Evolutionary conservation across 345 rosid genomes (phyloP).

Genomic region (Ailanthus altissimus): DNA sequence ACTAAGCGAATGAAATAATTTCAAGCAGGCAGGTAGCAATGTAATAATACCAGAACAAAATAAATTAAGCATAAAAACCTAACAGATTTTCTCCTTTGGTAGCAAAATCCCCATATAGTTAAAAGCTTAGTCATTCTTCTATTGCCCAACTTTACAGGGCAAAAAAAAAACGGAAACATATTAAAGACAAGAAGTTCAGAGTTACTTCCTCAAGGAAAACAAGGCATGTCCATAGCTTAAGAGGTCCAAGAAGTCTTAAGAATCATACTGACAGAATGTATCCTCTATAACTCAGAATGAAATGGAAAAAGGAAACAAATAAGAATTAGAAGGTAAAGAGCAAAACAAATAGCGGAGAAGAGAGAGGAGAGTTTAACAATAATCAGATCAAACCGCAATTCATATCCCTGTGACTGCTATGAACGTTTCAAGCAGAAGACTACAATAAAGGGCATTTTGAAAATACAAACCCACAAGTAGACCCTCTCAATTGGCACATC

Average conservation of each 20-base stretch:
- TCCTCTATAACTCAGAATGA: background rate
- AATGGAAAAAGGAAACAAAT: background rate
- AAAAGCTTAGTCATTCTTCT: background rate
- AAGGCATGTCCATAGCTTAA: background rate
- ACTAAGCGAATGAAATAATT: background rate
- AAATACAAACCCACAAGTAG: too few relatives aligned
- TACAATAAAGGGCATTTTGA: background rate
- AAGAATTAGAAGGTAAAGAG: background rate
- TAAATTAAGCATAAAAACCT: too few relatives aligned
- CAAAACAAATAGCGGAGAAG: background rate
- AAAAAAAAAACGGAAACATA: too few relatives aligned
- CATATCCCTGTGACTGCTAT: too few relatives aligned
- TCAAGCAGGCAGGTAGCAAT: background rate
- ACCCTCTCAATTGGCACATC: background rate
- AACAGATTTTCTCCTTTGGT: background rate
- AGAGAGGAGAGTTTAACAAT: background rate
- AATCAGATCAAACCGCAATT: too few relatives aligned
- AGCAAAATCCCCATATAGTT: background rate
- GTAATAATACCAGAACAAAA: too few relatives aligned
- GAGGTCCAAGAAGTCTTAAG: background rate
- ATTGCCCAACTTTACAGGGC: background rate
- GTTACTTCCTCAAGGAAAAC: background rate
- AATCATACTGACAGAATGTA: background rate
- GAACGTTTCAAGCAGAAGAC: background rate
- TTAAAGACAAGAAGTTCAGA: too few relatives aligned